phyloP scores from a whole-genome alignment of 257 asterid species.

The Solanum stenotomum region DNA sequence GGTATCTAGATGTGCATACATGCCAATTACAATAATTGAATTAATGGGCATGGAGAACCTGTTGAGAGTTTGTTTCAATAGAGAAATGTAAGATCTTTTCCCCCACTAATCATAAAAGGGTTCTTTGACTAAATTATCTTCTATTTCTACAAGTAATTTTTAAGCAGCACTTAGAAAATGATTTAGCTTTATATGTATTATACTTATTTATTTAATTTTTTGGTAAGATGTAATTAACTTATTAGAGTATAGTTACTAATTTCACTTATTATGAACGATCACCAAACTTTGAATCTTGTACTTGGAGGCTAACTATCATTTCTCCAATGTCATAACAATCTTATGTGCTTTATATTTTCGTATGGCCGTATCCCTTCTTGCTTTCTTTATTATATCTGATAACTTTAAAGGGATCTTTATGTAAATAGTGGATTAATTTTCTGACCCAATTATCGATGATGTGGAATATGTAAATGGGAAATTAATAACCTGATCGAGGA shows the following conservation, averaged over 20 bases:
- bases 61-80: too few species aligned
- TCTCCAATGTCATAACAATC: too few species aligned
- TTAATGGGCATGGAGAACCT: neutral
- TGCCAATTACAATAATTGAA: neutral
- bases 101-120: neutral
- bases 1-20: neutral
- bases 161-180: too few species aligned
- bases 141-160: too few species aligned
- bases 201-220: too few species aligned
- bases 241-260: too few species aligned
- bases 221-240: too few species aligned
- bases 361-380: neutral
- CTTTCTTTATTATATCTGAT: neutral
- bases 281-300: too few species aligned
- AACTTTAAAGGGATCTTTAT: neutral
- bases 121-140: too few species aligned
- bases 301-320: too few species aligned
- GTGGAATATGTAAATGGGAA: neutral
- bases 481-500: conserved; percentile 63
- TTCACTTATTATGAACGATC: neutral
- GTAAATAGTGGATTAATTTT: neutral
- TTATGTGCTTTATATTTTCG: too few species aligned
- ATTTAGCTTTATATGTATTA: too few species aligned
- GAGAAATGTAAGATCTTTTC: neutral
- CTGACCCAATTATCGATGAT: neutral